Base-by-base conservation (phyloP, 1,139 yeast species). In the Hansenula sp. region DNA sequence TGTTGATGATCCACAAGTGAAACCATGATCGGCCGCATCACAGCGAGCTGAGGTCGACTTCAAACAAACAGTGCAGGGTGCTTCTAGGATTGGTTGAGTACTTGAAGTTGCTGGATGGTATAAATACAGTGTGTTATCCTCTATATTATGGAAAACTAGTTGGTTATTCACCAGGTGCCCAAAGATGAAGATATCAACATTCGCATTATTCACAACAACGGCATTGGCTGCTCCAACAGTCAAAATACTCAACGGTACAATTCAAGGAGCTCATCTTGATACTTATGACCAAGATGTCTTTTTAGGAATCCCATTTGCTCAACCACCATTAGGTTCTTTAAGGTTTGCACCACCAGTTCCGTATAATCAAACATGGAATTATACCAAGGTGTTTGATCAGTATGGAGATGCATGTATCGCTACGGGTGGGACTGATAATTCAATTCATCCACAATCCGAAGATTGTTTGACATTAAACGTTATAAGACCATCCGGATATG, bases 401-500 rank as follows among this genome's bases (percentile, higher is more conserved):
- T 44, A 34, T 35, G 43, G 43, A 2, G 28, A 33, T 10, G 29
- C 45, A 8, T 43, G 46, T 32, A 18, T 43, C 12, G 16, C 34
- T 11, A n/a, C 29, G 10, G 11, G 22, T 17, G 34, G 26, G 10
- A 9, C 28, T 13, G n/a, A 9, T 14, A 10, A 14, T 14, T 12
- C 28, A 17, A 32, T 18, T 18, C 11, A 32, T 20, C 16, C 34
- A 7, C 36, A 34, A 19, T 21, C 25, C 12, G 36, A 34, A 34
- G 36, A 34, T 14, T 34, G 36, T 36, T 36, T 68, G 39, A 68
- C 82, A 0, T 61, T 73, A 43, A 85, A 94, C 90, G 87, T 85
- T 33, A 68, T 73, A n/a, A 69, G 69, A 28, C 85, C 92, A 0
- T 60, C 66, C 26, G 90, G 86, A 10, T 81, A 80, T 55, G 88